Percentiles rank a stretch among this genome's conserved stretches.
Evolutionary conservation across 2,329 filamentous ascomycete genomes (phyloP).

Genomic region (Penicillium corylophilum): DNA sequence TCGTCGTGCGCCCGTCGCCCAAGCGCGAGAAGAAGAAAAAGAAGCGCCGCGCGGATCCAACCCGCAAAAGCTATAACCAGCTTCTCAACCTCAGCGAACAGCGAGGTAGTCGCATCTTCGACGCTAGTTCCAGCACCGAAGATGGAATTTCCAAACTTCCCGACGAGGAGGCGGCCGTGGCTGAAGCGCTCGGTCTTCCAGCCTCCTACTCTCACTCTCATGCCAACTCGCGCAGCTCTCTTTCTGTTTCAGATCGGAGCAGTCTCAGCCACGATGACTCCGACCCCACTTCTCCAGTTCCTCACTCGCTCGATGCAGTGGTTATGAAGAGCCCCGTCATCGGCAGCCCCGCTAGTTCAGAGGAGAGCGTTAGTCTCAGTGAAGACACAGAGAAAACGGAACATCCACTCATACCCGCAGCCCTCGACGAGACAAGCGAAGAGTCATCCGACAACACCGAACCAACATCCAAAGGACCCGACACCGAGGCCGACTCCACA

Average conservation of each 20-base stretch:
- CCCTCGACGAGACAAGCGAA: constrained; percentile 2
- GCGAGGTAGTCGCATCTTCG: constrained; percentile 53
- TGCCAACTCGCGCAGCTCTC: constrained; percentile 32
- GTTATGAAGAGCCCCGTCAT: constrained; percentile 24
- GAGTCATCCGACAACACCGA: constrained; percentile 8
- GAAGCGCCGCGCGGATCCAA: constrained; percentile 76
- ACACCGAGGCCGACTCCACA: neutral
- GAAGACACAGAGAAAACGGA: constrained; percentile 7
- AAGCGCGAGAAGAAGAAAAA: constrained; percentile 88
- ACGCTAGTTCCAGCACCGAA: constrained; percentile 48
- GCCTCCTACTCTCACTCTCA: constrained; percentile 28
- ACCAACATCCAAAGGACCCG: neutral
- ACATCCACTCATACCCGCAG: constrained; percentile 5
- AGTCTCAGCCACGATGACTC: constrained; percentile 32
- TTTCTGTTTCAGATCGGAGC: constrained; percentile 36
- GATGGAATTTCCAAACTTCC: constrained; percentile 46
- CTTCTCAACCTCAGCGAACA: constrained; percentile 67
- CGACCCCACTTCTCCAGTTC: constrained; percentile 23
- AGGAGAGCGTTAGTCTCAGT: constrained; percentile 20
- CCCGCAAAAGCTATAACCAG: constrained; percentile 71
- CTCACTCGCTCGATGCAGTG: constrained; percentile 24
- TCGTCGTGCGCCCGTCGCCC: constrained; percentile 82
- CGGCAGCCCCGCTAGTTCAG: constrained; percentile 26
- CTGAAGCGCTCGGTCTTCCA: constrained; percentile 49
- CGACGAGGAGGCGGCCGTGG: constrained; percentile 52